Evolutionary conservation across 805 yeast genomes (phyloP).

Genomic region (Naumovozyma baii): DNA sequence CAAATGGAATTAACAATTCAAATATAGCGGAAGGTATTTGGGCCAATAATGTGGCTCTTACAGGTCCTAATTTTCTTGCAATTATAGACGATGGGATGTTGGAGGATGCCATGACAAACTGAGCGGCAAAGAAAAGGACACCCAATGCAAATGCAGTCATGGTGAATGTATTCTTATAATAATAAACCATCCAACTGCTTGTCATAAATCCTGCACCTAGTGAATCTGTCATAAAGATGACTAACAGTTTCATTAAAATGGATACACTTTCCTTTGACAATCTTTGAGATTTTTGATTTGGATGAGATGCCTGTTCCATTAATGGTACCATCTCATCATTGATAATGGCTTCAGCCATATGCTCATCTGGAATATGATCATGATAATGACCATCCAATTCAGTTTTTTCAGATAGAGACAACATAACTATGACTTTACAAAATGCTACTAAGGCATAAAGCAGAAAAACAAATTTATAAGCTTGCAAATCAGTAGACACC

Average conservation of each 20-base stretch:
- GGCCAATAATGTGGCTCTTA: slow-evolving; percentile 59
- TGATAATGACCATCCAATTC: slow-evolving; percentile 34
- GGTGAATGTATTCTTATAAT: slow-evolving; percentile 50
- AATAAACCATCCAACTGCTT: slow-evolving; percentile 78
- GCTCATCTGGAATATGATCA: slow-evolving; percentile 10
- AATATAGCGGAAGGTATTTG: slow-evolving; percentile 73
- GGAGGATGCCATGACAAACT: slow-evolving; percentile 53
- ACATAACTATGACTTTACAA: slow-evolving; percentile 41
- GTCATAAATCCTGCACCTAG: slow-evolving; percentile 86
- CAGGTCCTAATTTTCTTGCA: slow-evolving; percentile 65
- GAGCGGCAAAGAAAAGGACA: slow-evolving; percentile 53
- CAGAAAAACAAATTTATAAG: slow-evolving; percentile 50
- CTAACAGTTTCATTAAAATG: slow-evolving; percentile 39
- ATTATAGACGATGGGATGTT: slow-evolving; percentile 69
- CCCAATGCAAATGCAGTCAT: slow-evolving; percentile 55
- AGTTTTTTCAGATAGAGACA: slow-evolving; percentile 42
- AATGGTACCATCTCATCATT: slow-evolving; percentile 23
- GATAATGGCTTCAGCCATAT: slow-evolving; percentile 13
- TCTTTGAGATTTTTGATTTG: slow-evolving; percentile 2
- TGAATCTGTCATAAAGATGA: slow-evolving; percentile 74
- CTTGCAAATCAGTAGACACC: slow-evolving; percentile 28
- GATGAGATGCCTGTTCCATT: slow-evolving; percentile 8
- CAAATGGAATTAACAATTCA: slow-evolving; percentile 43
- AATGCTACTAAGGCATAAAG: slow-evolving; percentile 47
- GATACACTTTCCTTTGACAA: slow-evolving; percentile 36